Base-by-base conservation (phyloP, 2,329 filamentous ascomycete genomes). In the Berkeleyomyces basicola region DNA sequence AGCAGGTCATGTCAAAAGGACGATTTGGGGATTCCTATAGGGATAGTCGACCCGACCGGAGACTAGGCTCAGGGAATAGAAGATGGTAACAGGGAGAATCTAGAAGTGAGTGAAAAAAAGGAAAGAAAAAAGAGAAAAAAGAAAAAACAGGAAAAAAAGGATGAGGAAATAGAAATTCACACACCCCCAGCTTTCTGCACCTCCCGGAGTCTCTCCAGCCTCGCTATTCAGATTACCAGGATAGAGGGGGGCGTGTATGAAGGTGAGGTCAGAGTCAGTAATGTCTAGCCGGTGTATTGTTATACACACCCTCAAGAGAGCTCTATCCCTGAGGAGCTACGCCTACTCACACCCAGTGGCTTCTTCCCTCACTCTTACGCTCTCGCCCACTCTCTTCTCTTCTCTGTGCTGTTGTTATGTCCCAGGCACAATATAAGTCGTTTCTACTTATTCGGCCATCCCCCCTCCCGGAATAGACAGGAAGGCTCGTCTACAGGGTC, bases 381-480 rank as follows among this genome's bases (percentile, higher is more conserved):
- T 33, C 16, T 31, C 11, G 43, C 57, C 14, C 33, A 11, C 11
- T 59, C n/a, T 36, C 31, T 53, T 23, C 36, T 10, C 36, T 53
- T 36, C 33, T 37, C 33, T 37, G 33, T 7, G 23, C 49, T 53
- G 49, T 53, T 37, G 31, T 53, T 53, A 33, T 47, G 44, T 53
- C 11, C 49, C 33, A 53, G 33, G 31, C 49, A 53, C 31, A 53
- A 53, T 53, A 36, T 53, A 53, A 23, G 16, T 40, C 31, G 57
- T 40, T 44, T 40, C 42, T 59, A 59, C 57, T 59, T 59, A 59
- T 59, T 58, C 23, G 16, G 57, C 57, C 57, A 10, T 44, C 23
- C 39, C 57, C 57, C 40, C 57, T 59, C 57, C 57, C 57, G 55
- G 55, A 59, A 40, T 53, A 53, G 49, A 53, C 49, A 53, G 36